Percentiles rank a stretch among this genome's conserved stretches.
Conservation (phyloP, 805 yeast species). For the Metschnikowia amazonensis region DNA sequence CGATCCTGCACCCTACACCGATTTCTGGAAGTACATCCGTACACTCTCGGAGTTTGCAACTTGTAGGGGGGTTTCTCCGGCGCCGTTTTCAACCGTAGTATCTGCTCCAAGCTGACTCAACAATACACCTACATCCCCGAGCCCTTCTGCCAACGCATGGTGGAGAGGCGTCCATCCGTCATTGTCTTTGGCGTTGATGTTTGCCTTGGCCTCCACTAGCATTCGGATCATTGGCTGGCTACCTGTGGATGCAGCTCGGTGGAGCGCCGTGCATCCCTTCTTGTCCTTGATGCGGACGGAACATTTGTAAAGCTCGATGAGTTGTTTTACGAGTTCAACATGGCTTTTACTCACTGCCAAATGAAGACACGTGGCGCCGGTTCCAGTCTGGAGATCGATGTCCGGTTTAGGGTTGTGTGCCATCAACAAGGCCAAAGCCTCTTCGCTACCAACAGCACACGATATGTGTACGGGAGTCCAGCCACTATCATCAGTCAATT, state of each 20-base stretch:
- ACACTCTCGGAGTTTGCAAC: constrained; percentile 36
- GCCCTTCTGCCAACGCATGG: constrained; percentile 89
- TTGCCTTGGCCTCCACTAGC: constrained; percentile 52
- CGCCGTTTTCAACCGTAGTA: constrained; percentile 39
- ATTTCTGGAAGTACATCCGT: constrained; percentile 13
- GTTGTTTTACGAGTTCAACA: constrained; percentile 45
- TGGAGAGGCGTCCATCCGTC: constrained; percentile 85
- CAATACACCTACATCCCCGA: constrained; percentile 66
- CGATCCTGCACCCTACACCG: background rate
- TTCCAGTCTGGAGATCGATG: constrained; percentile 47
- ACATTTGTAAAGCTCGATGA: constrained; percentile 58
- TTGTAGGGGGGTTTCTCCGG: constrained; percentile 45
- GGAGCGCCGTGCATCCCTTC: constrained; percentile 63
- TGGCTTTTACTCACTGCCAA: constrained; percentile 72
- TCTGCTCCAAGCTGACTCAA: constrained; percentile 72
- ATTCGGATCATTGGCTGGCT: constrained; percentile 51
- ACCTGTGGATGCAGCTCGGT: constrained; percentile 82
- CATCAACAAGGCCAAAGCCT: constrained; percentile 49
- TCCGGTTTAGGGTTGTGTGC: constrained; percentile 50
- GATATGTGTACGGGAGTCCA: constrained; percentile 91
- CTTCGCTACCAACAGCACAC: constrained; percentile 63
- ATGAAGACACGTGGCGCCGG: constrained; percentile 73
- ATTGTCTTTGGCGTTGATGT: constrained; percentile 63
- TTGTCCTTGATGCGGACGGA: constrained; percentile 65
- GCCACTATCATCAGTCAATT: constrained; percentile 66